Conservation (phyloP, 805 yeast species). For the Nakazawaea siamensis region DNA sequence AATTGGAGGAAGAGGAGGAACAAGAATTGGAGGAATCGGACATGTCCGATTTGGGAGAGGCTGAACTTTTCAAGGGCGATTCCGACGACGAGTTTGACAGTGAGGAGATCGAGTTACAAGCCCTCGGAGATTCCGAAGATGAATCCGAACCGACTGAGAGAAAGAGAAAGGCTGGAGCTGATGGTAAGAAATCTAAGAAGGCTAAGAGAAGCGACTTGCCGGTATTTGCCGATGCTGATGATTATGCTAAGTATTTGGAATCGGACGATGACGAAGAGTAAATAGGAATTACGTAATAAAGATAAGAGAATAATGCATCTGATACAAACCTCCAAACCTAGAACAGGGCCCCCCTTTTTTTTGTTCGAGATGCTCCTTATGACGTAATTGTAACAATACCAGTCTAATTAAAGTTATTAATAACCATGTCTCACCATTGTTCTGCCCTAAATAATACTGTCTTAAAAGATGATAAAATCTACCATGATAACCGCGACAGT, state of each 20-base stretch:
- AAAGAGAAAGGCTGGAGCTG: slow-evolving; percentile 16
- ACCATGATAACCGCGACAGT: too few species aligned
- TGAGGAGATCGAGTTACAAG: slow-evolving; percentile 22
- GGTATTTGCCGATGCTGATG: slow-evolving; percentile 82
- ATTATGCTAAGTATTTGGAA: slow-evolving; percentile 64
- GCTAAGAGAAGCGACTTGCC: slow-evolving; percentile 64
- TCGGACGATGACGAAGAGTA: slow-evolving; percentile 60
- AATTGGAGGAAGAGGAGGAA: slow-evolving; percentile 25
- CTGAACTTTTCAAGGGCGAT: slow-evolving; percentile 11
- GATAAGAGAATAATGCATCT: too few species aligned
- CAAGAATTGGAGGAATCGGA: slow-evolving; percentile 22
- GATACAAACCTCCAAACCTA: too few species aligned
- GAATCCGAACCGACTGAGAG: slow-evolving; percentile 16
- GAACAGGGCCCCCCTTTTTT: too few species aligned
- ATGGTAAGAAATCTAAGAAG: slow-evolving; percentile 32
- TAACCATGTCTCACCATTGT: too few species aligned
- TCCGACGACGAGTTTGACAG: slow-evolving; percentile 18
- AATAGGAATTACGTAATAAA: too few species aligned
- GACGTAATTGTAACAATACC: too few species aligned
- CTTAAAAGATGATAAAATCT: too few species aligned
- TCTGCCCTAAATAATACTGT: too few species aligned
- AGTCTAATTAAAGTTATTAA: too few species aligned
- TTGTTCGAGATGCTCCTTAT: too few species aligned
- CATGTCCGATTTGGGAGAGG: slow-evolving; percentile 9
- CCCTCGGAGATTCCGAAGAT: slow-evolving; percentile 18